These are phyloP conservation scores for Lodderomyces margitis DNA, from an alignment of 1,139 yeast species.

Conservation along the genomic window DNA sequence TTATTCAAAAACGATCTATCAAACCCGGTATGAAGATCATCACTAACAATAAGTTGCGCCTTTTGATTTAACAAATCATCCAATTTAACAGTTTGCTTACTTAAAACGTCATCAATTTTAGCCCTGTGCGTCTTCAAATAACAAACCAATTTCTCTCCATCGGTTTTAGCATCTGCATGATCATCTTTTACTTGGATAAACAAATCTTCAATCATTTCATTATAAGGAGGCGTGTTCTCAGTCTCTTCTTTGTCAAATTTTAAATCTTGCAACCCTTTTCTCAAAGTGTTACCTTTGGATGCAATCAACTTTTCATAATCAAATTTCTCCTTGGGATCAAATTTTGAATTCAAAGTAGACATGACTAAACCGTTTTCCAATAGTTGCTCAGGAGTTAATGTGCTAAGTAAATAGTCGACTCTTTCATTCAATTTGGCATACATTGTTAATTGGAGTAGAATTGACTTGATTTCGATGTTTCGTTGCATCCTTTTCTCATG, in stretches of 20 bases:
- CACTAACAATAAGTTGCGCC: constrained; percentile 75
- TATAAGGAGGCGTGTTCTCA: constrained; percentile 74
- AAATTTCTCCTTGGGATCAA: constrained; percentile 58
- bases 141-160: constrained; percentile 39
- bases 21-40: constrained; percentile 92
- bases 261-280: constrained; percentile 46
- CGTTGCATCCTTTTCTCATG: constrained; percentile 88
- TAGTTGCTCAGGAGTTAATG: constrained; percentile 34
- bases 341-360: constrained; percentile 43
- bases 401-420: constrained; percentile 58
- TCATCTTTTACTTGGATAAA: constrained; percentile 67
- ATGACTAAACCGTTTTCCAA: constrained; percentile 38
- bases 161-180: constrained; percentile 48
- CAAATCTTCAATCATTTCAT: constrained; percentile 90
- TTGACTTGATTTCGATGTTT: constrained; percentile 69
- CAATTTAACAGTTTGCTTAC: constrained; percentile 59
- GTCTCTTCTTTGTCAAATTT: constrained; percentile 47
- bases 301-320: constrained; percentile 37
- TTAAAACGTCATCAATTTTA: constrained; percentile 65
- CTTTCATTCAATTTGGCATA: constrained; percentile 71
- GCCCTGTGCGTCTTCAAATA: constrained; percentile 59
- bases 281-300: constrained; percentile 35
- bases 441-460: constrained; percentile 73
- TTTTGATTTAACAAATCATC: constrained; percentile 70
- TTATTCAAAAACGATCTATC: constrained; percentile 80